phyloP scores from a whole-genome alignment of 2,329 filamentous ascomycete species.

The Venturia effusa region DNA sequence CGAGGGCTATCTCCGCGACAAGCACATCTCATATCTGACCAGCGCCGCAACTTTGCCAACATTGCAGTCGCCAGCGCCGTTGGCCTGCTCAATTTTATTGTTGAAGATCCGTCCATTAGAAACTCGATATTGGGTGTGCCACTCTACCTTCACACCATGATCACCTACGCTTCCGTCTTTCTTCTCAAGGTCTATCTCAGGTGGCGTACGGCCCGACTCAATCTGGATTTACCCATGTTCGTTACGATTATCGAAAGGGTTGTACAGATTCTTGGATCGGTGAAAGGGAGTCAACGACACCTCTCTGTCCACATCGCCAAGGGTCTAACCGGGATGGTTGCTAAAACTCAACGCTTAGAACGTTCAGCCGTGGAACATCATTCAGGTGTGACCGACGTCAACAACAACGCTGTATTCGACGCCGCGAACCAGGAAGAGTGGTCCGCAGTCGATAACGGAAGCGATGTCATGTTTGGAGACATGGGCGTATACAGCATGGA shows the following conservation, averaged over 20 bases:
- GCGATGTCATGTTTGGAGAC: constrained; percentile 11
- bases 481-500: constrained; percentile 7
- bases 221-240: constrained; percentile 6
- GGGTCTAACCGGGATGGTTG: constrained; percentile 7
- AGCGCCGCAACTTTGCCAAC: constrained; percentile 31
- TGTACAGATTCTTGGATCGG: constrained; percentile 7
- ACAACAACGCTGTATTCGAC: not conserved
- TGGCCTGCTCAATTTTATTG: constrained; percentile 29
- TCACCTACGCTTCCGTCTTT: constrained; percentile 36
- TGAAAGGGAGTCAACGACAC: constrained; percentile 8
- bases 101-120: constrained; percentile 34
- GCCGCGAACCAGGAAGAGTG: constrained; percentile 4
- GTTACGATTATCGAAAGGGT: constrained; percentile 8
- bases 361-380: not conserved
- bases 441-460: constrained; percentile 5
- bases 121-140: constrained; percentile 32
- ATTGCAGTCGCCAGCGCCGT: constrained; percentile 32
- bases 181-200: constrained; percentile 28
- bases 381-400: not conserved
- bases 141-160: constrained; percentile 36
- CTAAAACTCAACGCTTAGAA: constrained; percentile 6
- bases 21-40: constrained; percentile 30
- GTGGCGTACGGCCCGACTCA: constrained; percentile 11
- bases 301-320: constrained; percentile 7
- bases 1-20: constrained; percentile 32